These are phyloP conservation scores for Tetrahymena malaccensis DNA, from an alignment of 73 alveolate species.

Conservation along the genomic window DNA sequence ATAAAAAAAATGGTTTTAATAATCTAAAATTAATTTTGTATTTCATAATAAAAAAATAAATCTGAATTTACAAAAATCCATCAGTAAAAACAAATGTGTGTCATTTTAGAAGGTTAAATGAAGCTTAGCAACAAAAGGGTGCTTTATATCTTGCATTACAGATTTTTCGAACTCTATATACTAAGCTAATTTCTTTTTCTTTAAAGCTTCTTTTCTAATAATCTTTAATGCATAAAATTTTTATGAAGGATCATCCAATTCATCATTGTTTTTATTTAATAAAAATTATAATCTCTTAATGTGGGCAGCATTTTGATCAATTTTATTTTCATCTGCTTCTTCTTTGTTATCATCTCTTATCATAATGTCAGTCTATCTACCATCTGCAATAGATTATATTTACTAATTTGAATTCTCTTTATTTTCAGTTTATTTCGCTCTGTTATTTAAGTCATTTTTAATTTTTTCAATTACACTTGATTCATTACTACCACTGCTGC, in stretches of 20 bases:
- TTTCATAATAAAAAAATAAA: too few species aligned
- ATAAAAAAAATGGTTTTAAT: neutral
- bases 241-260: neutral
- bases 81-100: slow-evolving; percentile 51
- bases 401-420: neutral
- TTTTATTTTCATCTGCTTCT: neutral
- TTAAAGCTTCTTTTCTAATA: slow-evolving; percentile 71
- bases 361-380: neutral
- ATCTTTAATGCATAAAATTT: slow-evolving; percentile 85
- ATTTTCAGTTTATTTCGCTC: neutral
- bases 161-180: slow-evolving; percentile 83
- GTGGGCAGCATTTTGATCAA: neutral
- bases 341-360: neutral
- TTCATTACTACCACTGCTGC: neutral
- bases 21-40: too few species aligned
- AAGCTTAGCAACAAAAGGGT: slow-evolving; percentile 91
- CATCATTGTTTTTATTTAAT: neutral
- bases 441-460: neutral
- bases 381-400: neutral
- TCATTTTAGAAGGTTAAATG: slow-evolving; percentile 74
- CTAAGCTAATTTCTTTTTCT: slow-evolving; percentile 73
- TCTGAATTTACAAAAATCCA: slow-evolving; percentile 50
- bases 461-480: neutral
- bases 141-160: slow-evolving; percentile 57
- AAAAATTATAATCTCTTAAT: neutral